phyloP scores from a whole-genome alignment of 2,329 filamentous ascomycete genomes.

The Penicillium brevicompactum region DNA sequence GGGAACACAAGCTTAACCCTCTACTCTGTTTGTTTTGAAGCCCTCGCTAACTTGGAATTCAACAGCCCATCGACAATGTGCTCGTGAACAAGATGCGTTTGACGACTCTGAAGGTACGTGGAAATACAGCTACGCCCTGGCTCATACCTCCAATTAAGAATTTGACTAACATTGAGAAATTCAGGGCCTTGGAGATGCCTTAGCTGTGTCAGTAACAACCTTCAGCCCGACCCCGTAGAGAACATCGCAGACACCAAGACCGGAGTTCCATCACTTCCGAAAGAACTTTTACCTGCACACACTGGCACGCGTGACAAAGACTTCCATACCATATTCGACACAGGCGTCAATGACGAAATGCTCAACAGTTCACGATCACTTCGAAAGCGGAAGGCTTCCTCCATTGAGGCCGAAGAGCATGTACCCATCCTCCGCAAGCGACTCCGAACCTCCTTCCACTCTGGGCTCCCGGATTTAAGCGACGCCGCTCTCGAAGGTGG shows the following conservation, averaged over 20 bases:
- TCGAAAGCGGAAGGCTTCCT: slow-evolving; percentile 82
- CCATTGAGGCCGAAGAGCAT: slow-evolving; percentile 59
- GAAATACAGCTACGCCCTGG: not conserved
- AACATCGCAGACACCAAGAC: slow-evolving; percentile 50
- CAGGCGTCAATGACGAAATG: slow-evolving; percentile 69
- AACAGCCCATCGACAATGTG: slow-evolving; percentile 88
- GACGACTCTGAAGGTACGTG: slow-evolving; percentile 63
- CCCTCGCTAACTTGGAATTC: slow-evolving; percentile 47
- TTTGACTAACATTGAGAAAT: slow-evolving; percentile 49
- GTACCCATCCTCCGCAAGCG: slow-evolving; percentile 53
- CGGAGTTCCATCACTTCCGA: slow-evolving; percentile 66
- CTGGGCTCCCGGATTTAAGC: slow-evolving; percentile 23
- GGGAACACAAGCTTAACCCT: slow-evolving; percentile 32
- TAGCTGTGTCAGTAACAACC: slow-evolving; percentile 51
- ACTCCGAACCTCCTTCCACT: slow-evolving; percentile 32
- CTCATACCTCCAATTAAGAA: not conserved
- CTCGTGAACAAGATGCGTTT: slow-evolving; percentile 68
- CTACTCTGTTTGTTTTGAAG: slow-evolving; percentile 22
- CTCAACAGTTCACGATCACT: slow-evolving; percentile 76
- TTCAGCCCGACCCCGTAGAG: slow-evolving; percentile 35
- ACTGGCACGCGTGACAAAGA: slow-evolving; percentile 66
- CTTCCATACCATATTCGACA: slow-evolving; percentile 77
- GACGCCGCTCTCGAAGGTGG: slow-evolving; percentile 23
- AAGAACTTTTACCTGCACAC: slow-evolving; percentile 71
- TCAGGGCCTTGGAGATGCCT: slow-evolving; percentile 64